Base-by-base conservation (phyloP, 23 red algal genomes). In the Gracilaria caudata region DNA sequence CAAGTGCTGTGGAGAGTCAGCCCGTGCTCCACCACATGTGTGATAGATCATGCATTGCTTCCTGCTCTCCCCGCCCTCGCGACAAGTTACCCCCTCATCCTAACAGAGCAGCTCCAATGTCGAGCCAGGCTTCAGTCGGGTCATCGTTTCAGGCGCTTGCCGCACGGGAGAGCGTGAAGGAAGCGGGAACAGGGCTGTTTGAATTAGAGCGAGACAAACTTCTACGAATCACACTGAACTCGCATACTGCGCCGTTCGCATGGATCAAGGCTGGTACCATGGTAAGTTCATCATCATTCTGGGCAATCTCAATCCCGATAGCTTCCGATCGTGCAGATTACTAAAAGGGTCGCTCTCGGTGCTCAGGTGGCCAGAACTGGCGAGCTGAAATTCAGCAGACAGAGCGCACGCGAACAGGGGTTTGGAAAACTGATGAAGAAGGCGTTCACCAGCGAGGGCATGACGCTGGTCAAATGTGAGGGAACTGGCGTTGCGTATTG, bases 181-280 rank as follows among this genome's bases (percentile, higher is more conserved):
- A 40, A 53, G 14, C 1, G 13, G 49, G 49, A 53, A 17, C 49
- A 53, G 12, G 19, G 2, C 46, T 77, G 29, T 77, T 77, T 53
- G 72, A 77, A 53, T 38, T 77, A 12, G 72, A 77, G 72, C 72
- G 72, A 2, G 29, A 35, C 19, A 77, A 77, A 53, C 72, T 77
- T 23, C 36, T 77, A 14, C 7, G 46, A 4, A 77, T 77, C 7
- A 77, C 3, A 30, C 28, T 77, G 41, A 77, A 65, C 8, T 6
- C 37, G 1, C 3, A 77, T 1, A 53, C 23, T 9, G 46, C 26
- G 29, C 23, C 4, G 9, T 77, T 28, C 41, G 72, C 72, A 29
- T 77, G 72, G 72, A 77, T 77, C 23, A 77, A 77, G 17, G 29
- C 37, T 9, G 72, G 72, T 10, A 29, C 33, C 46, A 77, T 77